These are phyloP conservation scores for Chlorella vulgaris DNA, from an alignment of 139 green algal genomes.

Conservation along the genomic window DNA sequence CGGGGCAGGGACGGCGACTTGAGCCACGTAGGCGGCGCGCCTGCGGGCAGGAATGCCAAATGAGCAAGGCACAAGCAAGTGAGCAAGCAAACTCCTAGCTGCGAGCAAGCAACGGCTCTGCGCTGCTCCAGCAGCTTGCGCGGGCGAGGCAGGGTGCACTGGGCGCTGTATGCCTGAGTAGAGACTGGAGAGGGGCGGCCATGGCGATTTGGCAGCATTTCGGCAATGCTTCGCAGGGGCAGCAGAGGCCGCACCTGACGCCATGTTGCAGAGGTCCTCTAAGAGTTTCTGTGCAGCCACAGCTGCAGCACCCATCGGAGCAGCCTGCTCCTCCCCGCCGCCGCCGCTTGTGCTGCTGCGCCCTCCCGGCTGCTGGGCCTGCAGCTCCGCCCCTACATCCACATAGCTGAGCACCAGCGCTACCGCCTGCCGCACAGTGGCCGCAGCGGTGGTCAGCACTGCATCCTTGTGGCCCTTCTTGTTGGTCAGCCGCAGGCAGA, in stretches of 20 bases:
- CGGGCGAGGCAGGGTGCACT: too few relatives aligned
- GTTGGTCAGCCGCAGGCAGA: constrained; percentile 62
- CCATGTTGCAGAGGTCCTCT: constrained; percentile 64
- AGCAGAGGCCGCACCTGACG: constrained; percentile 41
- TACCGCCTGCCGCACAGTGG: constrained; percentile 83
- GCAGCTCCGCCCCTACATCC: constrained; percentile 31
- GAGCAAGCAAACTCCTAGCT: too few relatives aligned
- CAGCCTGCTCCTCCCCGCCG: background rate
- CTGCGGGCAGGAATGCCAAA: constrained; percentile 4
- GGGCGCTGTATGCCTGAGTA: too few relatives aligned
- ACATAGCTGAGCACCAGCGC: constrained; percentile 81
- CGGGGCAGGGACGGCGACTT: constrained; percentile 60
- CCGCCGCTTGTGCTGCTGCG: constrained; percentile 1
- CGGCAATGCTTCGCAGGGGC: too few relatives aligned
- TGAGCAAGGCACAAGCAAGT: too few relatives aligned
- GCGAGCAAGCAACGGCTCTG: too few relatives aligned
- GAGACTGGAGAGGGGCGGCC: too few relatives aligned
- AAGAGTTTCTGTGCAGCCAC: constrained; percentile 65
- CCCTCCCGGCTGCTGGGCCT: constrained; percentile 14
- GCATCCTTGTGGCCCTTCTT: constrained; percentile 57
- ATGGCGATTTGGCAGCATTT: too few relatives aligned
- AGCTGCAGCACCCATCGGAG: background rate
- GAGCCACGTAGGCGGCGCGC: constrained; percentile 54
- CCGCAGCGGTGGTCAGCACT: constrained; percentile 74
- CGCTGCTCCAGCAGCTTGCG: too few relatives aligned